These are phyloP conservation scores for Sarcocystis neurona DNA, from an alignment of 169 alveolate genomes.

Conservation along the genomic window DNA sequence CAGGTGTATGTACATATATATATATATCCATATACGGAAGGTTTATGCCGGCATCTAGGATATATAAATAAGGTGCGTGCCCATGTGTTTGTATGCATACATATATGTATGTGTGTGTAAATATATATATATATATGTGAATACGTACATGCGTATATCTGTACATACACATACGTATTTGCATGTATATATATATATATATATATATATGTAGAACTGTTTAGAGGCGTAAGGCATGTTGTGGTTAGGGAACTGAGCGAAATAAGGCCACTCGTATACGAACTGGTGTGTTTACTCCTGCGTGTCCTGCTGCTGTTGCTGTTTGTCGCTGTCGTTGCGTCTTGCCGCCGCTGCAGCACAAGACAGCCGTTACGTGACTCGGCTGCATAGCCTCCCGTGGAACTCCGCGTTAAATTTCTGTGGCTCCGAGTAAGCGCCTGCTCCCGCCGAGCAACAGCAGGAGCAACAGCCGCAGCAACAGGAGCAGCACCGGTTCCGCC, in stretches of 20 bases:
- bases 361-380: slow-evolving; percentile 33
- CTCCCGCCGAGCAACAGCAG: not conserved
- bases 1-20: too few species aligned
- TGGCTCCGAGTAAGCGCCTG: slow-evolving; percentile 10
- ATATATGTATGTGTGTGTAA: too few species aligned
- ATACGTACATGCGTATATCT: not conserved
- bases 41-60: too few species aligned
- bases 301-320: not conserved
- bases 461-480: not conserved
- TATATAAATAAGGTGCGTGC: too few species aligned
- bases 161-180: not conserved
- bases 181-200: not conserved
- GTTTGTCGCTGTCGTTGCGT: not conserved
- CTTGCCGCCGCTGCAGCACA: slow-evolving; percentile 20
- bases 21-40: too few species aligned
- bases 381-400: slow-evolving; percentile 45
- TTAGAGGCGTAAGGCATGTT: not conserved
- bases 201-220: too few species aligned
- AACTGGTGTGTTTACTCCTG: not conserved
- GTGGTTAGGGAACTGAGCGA: not conserved
- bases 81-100: too few species aligned
- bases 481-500: not conserved
- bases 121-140: too few species aligned
- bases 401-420: not conserved
- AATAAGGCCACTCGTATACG: not conserved